Evolutionary conservation across 2,329 filamentous ascomycete species (phyloP), one percentile per base, ranked within the genome.

Genomic region (Emericellopsis atlantica): DNA sequence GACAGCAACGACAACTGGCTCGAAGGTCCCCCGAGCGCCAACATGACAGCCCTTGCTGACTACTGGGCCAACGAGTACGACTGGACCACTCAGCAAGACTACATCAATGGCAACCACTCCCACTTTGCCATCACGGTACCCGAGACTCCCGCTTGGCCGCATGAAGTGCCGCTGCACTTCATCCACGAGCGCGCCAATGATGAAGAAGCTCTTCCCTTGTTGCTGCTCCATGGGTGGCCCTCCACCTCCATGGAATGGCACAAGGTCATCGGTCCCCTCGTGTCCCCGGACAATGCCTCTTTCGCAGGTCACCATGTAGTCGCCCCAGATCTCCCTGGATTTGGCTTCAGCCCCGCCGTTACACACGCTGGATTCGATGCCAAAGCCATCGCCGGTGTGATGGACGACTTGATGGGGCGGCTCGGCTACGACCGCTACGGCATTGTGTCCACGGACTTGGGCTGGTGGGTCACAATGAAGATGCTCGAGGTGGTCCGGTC

Each of bases 191-290:
- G 24, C 9, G 42, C 44, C 15, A 33, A 40, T 4, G 26, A 41
- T 12, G 23, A 32, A 12, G 42, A 41, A 15, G 43, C 44, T 5
- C 39, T 46, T 10, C 44, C 44, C 2, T 10, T 46, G n/a, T 38
- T 45, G 22, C 21, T 46, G 5, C 37, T 46, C 2, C 44, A 46
- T 31, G 44, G 44, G 21, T 46, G 44, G 44, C 44, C 44, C 8
- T 43, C 42, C 21, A 37, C 38, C 23, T 32, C 22, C 6, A 16
- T 36, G 6, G 42, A 43, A 24, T 43, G 37, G 37, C 11, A 15
- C 14, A 31, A 40, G 23, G 38, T 41, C 4, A 40, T 43, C 38
- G 12, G 32, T 5, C 26, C n/a, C 9, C 39, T 43, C 15, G 26
- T 37, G 2, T 39, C 38, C 12, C 35, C 38, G 2, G 15, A 39